phyloP scores from a whole-genome alignment of 2,329 filamentous ascomycete species.

The Colletotrichum viniferum region DNA sequence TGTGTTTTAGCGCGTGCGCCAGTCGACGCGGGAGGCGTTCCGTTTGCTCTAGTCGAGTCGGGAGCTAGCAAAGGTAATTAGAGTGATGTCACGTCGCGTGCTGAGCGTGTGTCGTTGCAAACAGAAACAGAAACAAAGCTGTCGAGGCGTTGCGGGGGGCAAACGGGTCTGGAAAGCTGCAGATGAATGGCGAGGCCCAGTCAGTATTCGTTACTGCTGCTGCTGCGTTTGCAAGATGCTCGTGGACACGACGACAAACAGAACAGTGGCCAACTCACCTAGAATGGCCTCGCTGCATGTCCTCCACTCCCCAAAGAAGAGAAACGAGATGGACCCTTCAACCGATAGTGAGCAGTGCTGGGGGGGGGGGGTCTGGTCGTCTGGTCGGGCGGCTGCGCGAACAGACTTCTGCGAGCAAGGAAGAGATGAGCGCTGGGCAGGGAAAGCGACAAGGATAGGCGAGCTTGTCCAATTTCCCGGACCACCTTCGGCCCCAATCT shows the following conservation, averaged over 20 bases:
- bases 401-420: neutral
- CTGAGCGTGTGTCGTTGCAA: neutral
- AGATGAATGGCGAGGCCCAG: neutral
- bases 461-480: conserved; percentile 1
- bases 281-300: neutral
- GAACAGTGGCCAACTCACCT: neutral
- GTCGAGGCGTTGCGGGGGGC: neutral
- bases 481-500: neutral
- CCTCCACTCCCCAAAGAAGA: neutral
- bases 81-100: neutral
- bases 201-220: neutral
- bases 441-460: neutral
- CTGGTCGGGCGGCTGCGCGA: neutral
- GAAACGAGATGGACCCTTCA: neutral
- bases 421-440: neutral
- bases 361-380: neutral
- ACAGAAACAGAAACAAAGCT: neutral
- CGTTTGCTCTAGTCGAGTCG: conserved; percentile 8
- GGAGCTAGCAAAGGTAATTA: conserved; percentile 3
- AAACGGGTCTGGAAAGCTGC: neutral
- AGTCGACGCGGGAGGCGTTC: neutral
- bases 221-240: neutral
- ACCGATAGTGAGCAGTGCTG: neutral
- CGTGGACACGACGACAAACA: neutral
- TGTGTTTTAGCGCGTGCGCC: neutral